Evolutionary conservation across 345 rosid genomes (phyloP), one percentile per base, ranked within the genome.

Genomic region (Citrus maxima): DNA sequence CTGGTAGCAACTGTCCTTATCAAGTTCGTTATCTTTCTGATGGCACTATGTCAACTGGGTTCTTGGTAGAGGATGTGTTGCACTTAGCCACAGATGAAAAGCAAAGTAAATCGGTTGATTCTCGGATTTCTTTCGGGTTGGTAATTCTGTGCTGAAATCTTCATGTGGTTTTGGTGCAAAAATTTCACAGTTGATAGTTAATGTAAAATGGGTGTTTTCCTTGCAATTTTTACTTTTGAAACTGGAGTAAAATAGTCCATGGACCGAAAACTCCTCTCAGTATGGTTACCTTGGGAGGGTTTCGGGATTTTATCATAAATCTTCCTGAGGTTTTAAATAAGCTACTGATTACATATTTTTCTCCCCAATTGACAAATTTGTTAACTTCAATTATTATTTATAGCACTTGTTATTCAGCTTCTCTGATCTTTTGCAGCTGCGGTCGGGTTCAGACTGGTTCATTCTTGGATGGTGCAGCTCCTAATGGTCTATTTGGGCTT

Each of bases 401-500:
- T 27, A 40, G 40, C 16, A 38, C 46, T 40, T 54, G 30, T 78
- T 64, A 80, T 75, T 70, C 22, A 62, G 54, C 55, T 75, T 46
- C 72, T 55, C 27, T 79, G 55, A 66, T 61, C 77, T 76, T 58
- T 84, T 84, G 82, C 89, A 97, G 99, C 28, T 97, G 99, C 83
- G 99, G 98, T 77, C 85, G 78, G 83, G 84, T 83, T 79, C 97
- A 93, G 84, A 93, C 97, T 2, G 99, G 99, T 83, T 88, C 91
- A 5, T 96, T 96, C 84, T 81, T 94, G 82, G 77, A 86, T 59
- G 92, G 95, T 68, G 99, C 93, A 22, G 99, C 99, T 78, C 97
- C 95, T 32, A 97, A 97, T 81, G 99, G 99, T 69, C 93, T 97
- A 62, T 90, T 94, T 70, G 99, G 99, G 34, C 98, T 97, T 77